phyloP scores from a whole-genome alignment of 2,329 filamentous ascomycete species.

The Colletotrichum caudatum region DNA sequence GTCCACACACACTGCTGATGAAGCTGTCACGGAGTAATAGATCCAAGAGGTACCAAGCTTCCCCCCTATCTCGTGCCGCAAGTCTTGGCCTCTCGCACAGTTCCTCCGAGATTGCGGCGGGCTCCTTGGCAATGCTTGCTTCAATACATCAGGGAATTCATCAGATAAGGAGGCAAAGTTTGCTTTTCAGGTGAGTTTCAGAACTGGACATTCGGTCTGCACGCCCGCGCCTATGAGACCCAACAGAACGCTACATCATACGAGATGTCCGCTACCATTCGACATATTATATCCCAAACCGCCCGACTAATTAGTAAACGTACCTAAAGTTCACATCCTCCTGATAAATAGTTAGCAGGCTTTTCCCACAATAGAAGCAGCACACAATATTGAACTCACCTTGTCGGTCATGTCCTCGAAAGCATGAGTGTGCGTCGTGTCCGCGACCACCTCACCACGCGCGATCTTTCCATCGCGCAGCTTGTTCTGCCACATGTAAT shows the following conservation, averaged over 20 bases:
- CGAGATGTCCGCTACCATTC: no score
- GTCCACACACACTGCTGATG: neutral
- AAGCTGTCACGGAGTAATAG: neutral
- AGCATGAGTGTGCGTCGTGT: constrained; percentile 54
- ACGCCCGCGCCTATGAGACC: neutral
- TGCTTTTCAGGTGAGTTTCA: neutral
- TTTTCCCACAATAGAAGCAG: no score
- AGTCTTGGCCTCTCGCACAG: neutral
- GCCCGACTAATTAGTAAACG: constrained; percentile 4
- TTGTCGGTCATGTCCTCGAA: constrained; percentile 74
- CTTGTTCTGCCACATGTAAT: constrained; percentile 36
- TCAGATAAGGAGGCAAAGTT: no score
- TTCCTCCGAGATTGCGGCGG: neutral
- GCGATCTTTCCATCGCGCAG: constrained; percentile 27
- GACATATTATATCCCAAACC: neutral
- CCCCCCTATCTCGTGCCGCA: no score
- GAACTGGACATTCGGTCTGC: neutral
- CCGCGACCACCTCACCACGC: constrained; percentile 22
- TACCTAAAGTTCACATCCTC: constrained; percentile 37
- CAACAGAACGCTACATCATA: neutral
- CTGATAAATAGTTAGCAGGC: neutral
- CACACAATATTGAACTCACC: constrained; percentile 65
- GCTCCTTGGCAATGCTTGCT: neutral
- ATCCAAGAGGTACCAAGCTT: neutral
- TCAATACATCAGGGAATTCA: neutral